These are phyloP conservation scores for Platismatia glauca DNA, from an alignment of 495 filamentous ascomycete species.

Conservation along the genomic window DNA sequence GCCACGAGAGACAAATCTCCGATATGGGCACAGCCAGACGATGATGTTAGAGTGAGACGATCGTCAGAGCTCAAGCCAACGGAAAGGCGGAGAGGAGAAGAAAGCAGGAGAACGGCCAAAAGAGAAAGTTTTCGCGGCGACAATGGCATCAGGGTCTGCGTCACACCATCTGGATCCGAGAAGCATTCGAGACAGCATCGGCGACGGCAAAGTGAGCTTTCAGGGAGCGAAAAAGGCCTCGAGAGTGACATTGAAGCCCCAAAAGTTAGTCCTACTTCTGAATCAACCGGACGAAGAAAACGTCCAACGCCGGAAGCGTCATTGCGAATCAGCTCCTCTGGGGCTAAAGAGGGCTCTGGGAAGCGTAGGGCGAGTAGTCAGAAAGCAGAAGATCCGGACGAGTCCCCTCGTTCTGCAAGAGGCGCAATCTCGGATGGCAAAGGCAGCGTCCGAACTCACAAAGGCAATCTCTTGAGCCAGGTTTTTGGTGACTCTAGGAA, in stretches of 20 bases:
- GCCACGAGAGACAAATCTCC: slow-evolving; percentile 35
- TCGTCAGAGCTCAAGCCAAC: slow-evolving; percentile 37
- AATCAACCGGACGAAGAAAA: slow-evolving; percentile 2
- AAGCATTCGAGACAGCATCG: slow-evolving; percentile 9
- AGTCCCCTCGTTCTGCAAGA: slow-evolving; percentile 5
- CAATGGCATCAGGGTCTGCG: slow-evolving; percentile 24
- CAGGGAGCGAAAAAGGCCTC: slow-evolving; percentile 8
- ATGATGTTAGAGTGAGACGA: slow-evolving; percentile 32
- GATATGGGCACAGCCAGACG: slow-evolving; percentile 43
- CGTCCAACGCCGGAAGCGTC: slow-evolving; percentile 8
- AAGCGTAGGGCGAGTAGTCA: slow-evolving; percentile 5
- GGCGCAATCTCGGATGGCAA: slow-evolving; percentile 10
- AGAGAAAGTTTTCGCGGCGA: slow-evolving; percentile 16
- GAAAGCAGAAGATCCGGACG: slow-evolving; percentile 8
- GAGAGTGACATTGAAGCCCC: background rate
- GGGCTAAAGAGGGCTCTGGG: background rate
- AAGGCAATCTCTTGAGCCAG: slow-evolving; percentile 41
- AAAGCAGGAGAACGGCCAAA: slow-evolving; percentile 16
- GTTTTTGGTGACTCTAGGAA: slow-evolving; percentile 45
- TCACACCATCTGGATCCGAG: slow-evolving; percentile 17
- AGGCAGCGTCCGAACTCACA: slow-evolving; percentile 31
- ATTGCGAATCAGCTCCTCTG: background rate
- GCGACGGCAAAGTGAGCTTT: slow-evolving; percentile 15
- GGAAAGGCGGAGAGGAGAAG: slow-evolving; percentile 26
- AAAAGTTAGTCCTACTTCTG: slow-evolving; percentile 6